Conservation (phyloP, 345 rosid species). For the Populus tremula region DNA sequence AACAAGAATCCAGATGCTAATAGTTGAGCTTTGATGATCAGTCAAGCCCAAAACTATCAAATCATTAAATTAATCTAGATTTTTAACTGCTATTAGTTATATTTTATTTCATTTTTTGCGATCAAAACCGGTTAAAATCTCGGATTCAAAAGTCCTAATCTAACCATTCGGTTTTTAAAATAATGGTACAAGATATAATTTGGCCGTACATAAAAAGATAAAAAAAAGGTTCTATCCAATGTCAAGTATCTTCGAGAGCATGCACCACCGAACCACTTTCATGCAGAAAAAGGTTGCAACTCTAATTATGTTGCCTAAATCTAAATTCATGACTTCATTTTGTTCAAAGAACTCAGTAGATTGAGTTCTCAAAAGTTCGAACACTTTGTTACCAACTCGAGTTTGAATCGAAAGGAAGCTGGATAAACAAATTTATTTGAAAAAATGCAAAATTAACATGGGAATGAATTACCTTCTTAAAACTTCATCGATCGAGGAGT, state of each 20-base stretch:
- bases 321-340: background rate
- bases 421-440: background rate
- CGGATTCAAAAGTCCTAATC: too few species aligned
- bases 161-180: too few species aligned
- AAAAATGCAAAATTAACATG: background rate
- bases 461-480: background rate
- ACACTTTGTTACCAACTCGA: background rate
- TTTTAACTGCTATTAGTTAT: too few species aligned
- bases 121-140: too few species aligned
- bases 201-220: background rate
- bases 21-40: too few species aligned
- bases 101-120: too few species aligned
- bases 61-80: too few species aligned
- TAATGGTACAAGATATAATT: background rate
- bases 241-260: background rate
- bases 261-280: background rate
- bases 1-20: accelerated
- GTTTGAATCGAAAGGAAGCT: background rate
- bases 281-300: background rate
- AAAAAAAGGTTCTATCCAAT: background rate
- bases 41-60: accelerated
- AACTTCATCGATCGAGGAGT: background rate
- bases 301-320: background rate
- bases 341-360: background rate
- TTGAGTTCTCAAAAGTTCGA: background rate